phyloP scores from a whole-genome alignment of 495 filamentous ascomycete genomes.

The Aspergillus indologenus region DNA sequence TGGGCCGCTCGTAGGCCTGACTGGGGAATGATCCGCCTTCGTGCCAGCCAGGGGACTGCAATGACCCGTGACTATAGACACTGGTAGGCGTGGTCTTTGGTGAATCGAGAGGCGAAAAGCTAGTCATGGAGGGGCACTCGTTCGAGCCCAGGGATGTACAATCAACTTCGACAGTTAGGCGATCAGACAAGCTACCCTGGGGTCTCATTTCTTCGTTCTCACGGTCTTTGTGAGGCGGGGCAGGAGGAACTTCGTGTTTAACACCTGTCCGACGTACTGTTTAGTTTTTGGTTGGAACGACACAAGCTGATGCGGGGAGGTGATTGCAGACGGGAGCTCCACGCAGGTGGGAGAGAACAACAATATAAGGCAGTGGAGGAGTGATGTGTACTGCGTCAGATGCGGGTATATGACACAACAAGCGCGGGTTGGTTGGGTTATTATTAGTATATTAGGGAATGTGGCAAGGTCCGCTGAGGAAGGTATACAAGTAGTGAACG shows the following conservation, averaged over 20 bases:
- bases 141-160: constrained; percentile 42
- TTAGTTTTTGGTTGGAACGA: constrained; percentile 15
- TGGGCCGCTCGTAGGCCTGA: constrained; percentile 33
- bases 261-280: constrained; percentile 28
- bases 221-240: constrained; percentile 24
- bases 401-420: constrained; percentile 7
- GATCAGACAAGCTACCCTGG: constrained; percentile 40
- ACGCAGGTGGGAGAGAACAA: background rate
- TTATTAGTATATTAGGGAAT: constrained; percentile 7
- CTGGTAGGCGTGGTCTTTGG: constrained; percentile 45
- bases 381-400: constrained; percentile 1
- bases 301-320: constrained; percentile 13
- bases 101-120: constrained; percentile 46
- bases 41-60: constrained; percentile 44
- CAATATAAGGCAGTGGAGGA: background rate
- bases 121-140: constrained; percentile 47
- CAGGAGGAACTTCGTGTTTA: constrained; percentile 23
- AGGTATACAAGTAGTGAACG: constrained; percentile 2
- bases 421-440: background rate
- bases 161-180: constrained; percentile 45
- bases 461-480: background rate
- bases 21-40: constrained; percentile 31
- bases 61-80: constrained; percentile 41
- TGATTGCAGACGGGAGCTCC: background rate
- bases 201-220: constrained; percentile 42